These are phyloP conservation scores for Phytophthora macrochlamydospora DNA, from an alignment of 352 stramenopile genomes.

Conservation along the genomic window DNA sequence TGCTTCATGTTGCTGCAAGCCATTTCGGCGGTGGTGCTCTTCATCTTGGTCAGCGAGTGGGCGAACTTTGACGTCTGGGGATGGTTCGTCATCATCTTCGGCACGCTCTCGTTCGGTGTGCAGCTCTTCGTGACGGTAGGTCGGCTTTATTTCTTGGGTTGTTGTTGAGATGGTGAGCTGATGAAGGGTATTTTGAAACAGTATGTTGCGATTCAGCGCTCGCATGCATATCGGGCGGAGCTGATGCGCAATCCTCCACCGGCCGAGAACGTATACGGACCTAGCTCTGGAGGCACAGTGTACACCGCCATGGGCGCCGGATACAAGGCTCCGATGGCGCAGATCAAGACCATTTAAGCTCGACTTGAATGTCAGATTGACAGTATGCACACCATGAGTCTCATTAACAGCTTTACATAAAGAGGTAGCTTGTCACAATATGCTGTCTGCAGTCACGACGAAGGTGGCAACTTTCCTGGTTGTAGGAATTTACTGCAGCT, in stretches of 20 bases:
- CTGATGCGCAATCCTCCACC: conserved; percentile 84
- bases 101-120: conserved; percentile 66
- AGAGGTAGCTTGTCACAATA: too few relatives aligned
- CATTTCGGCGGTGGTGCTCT: conserved; percentile 73
- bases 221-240: conserved; percentile 78
- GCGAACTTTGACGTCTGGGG: conserved; percentile 76
- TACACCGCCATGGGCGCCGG: conserved; percentile 70
- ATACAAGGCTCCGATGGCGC: conserved; percentile 52
- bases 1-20: conserved; percentile 85
- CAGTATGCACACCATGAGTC: background rate
- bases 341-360: conserved; percentile 80
- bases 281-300: conserved; percentile 42
- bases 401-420: background rate
- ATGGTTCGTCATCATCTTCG: conserved; percentile 73
- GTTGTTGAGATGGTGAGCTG: background rate
- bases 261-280: conserved; percentile 78
- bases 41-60: conserved; percentile 82
- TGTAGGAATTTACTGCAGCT: too few relatives aligned
- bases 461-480: too few relatives aligned
- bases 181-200: conserved; percentile 10
- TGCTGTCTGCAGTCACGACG: too few relatives aligned
- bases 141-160: background rate
- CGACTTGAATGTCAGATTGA: background rate
- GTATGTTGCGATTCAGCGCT: conserved; percentile 80
- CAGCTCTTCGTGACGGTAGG: conserved; percentile 75